Percentiles rank a stretch among this genome's conserved stretches.
These are phyloP conservation scores for Colletotrichum sidae DNA, from an alignment of 2,329 filamentous ascomycete genomes.

Conservation along the genomic window DNA sequence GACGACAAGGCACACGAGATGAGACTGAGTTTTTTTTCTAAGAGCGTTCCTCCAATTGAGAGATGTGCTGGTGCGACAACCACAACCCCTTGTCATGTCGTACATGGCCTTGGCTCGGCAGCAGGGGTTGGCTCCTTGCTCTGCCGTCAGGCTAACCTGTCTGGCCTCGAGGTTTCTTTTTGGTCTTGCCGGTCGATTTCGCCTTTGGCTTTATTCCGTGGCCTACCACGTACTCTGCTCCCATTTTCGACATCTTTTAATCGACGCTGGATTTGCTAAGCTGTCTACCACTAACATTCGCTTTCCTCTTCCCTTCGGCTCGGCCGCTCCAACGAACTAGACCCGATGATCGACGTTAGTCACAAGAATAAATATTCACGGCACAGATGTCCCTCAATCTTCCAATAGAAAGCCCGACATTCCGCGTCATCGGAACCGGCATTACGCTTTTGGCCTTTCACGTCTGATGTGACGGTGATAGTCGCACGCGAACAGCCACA, in stretches of 20 bases:
- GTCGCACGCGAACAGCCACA: constrained; percentile 20
- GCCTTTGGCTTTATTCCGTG: constrained; percentile 7
- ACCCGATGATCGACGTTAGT: constrained; percentile 31
- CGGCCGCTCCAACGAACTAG: constrained; percentile 9
- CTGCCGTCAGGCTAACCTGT: constrained; percentile 32
- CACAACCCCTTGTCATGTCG: constrained; percentile 33
- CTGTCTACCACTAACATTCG: constrained; percentile 9
- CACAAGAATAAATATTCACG: constrained; percentile 23
- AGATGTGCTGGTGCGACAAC: constrained; percentile 7
- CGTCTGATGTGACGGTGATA: constrained; percentile 28
- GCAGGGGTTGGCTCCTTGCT: constrained; percentile 29
- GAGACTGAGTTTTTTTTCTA: background rate
- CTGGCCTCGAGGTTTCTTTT: background rate
- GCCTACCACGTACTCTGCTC: too few species aligned
- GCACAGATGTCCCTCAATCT: constrained; percentile 15
- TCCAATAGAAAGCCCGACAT: constrained; percentile 17
- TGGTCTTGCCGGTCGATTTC: constrained; percentile 16
- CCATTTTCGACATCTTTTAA: background rate
- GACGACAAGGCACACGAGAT: constrained; percentile 2
- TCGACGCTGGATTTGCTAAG: constrained; percentile 1
- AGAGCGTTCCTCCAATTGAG: constrained; percentile 8
- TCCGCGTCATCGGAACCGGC: constrained; percentile 9
- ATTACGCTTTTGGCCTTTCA: constrained; percentile 20
- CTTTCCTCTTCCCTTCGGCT: constrained; percentile 11
- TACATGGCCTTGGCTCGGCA: constrained; percentile 26